Evolutionary conservation across 2,329 filamentous ascomycete species (phyloP), one percentile per base, ranked within the genome.

Genomic region (Penicillium sp.): DNA sequence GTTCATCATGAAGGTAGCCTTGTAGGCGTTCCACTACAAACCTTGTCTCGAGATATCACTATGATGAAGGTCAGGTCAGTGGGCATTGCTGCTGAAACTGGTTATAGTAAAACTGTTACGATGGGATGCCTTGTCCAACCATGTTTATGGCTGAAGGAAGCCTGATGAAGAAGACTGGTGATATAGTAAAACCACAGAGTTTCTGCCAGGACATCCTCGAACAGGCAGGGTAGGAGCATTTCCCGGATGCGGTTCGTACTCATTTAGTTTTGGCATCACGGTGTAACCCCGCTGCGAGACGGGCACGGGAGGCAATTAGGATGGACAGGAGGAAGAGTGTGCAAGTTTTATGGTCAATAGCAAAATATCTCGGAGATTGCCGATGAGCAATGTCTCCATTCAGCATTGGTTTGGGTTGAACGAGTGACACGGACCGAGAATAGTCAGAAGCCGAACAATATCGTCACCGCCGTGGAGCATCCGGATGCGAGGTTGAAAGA

Each of bases 81-180:
- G 52, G 45, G 20, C 15, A 5, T n/a, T 59, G 35, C 38, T 6
- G 45, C 50, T 47, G 52, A 31, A 48, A 59, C 41, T 38, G 57
- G 47, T 55, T 22, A 28, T 35, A 5, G 12, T 35, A 41, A 55
- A 37, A 49, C 54, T 57, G 43, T n/a, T 7, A 6, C 25, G 1
- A 47, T 62, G 60, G 47, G 66, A 55, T 55, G 63, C 64, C 64
- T 68, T 67, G 60, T 66, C 61, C 57, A 35, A 66, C 63, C 50
- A 55, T 10, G 6, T 5, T 5, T 34, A 41, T 53, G 42, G 60
- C 58, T 59, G 61, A 55, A 15, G 7, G 31, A 4, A 20, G 15
- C 35, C 15, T 39, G 38, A 22, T 45, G 34, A 41, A 47, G 31
- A 47, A 31, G 5, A 14, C 5, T 28, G 14, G 22, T 28, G n/a